These are phyloP conservation scores for Umbelopsis vinacea DNA, from an alignment of 192 early-diverging fungal species.

Conservation along the genomic window DNA sequence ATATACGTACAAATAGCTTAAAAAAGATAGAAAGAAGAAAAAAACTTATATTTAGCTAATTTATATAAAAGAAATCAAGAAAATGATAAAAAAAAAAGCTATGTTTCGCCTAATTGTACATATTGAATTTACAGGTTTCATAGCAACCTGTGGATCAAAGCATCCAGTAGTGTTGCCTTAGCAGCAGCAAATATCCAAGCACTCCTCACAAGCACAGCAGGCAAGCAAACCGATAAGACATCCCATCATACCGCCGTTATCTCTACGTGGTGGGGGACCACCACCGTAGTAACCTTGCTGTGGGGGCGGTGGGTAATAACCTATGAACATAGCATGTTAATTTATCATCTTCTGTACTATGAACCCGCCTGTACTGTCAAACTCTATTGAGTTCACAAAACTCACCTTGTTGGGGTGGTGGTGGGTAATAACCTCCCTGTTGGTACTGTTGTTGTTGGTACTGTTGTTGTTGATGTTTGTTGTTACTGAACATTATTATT, in stretches of 20 bases:
- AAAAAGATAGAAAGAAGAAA: too few relatives aligned
- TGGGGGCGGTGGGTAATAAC: slow-evolving; percentile 21
- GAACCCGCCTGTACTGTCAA: background rate
- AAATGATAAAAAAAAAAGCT: too few relatives aligned
- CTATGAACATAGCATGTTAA: background rate
- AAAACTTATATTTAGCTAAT: too few relatives aligned
- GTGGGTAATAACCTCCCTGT: slow-evolving; percentile 1
- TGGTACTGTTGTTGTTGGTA: slow-evolving; percentile 7
- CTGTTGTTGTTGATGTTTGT: slow-evolving; percentile 7
- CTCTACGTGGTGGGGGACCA: background rate
- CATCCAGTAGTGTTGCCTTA: too few relatives aligned
- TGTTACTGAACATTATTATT: slow-evolving; percentile 20
- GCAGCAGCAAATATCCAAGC: slow-evolving; percentile 9
- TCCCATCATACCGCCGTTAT: slow-evolving; percentile 14
- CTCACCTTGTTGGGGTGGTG: slow-evolving; percentile 19
- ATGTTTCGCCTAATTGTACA: too few relatives aligned
- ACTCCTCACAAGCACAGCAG: slow-evolving; percentile 15
- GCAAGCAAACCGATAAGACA: slow-evolving; percentile 11
- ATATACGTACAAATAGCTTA: too few relatives aligned
- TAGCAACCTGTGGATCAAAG: too few relatives aligned
- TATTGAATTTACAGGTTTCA: too few relatives aligned
- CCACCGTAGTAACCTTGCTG: slow-evolving; percentile 18
- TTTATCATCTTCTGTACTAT: too few relatives aligned
- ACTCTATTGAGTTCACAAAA: background rate
- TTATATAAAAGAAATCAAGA: too few relatives aligned